A percentile compares a stretch with the other conserved stretches of the same genome.
Evolutionary conservation across 441 rosid genomes (phyloP).

Genomic region (Corymbia citriodora): DNA sequence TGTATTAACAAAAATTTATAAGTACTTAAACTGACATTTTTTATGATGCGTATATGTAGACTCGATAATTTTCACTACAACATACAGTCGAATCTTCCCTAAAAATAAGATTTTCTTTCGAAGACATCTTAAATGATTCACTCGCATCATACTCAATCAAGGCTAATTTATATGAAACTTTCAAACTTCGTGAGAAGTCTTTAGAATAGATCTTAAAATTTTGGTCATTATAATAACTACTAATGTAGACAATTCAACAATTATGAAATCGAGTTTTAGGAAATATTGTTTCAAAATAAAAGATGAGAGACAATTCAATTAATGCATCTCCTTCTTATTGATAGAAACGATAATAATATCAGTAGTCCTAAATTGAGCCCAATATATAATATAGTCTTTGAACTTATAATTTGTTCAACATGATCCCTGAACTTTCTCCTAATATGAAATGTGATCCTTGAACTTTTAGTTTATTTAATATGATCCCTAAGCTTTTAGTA

Average conservation of each 20-base stretch:
- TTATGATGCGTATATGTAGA: neutral
- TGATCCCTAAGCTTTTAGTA: no score
- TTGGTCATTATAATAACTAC: neutral
- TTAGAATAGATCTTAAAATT: neutral
- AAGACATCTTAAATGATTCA: neutral
- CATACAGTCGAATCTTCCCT: neutral
- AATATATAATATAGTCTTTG: no score
- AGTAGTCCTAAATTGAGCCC: neutral
- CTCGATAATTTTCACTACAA: neutral
- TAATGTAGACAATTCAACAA: neutral
- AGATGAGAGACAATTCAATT: neutral
- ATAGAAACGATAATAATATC: neutral
- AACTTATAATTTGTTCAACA: no score
- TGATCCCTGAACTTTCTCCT: no score
- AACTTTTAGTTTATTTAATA: no score
- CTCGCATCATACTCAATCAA: neutral
- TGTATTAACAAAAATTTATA: neutral
- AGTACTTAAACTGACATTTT: neutral
- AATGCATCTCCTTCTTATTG: rapidly evolving
- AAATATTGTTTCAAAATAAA: neutral
- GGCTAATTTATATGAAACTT: neutral
- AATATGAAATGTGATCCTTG: no score
- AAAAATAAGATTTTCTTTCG: neutral
- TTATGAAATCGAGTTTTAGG: neutral
- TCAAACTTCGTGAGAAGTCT: neutral